Evolutionary conservation across 23 red algal genomes (phyloP), one percentile per base, ranked within the genome.

Genomic region (Agarophyton chilense): DNA sequence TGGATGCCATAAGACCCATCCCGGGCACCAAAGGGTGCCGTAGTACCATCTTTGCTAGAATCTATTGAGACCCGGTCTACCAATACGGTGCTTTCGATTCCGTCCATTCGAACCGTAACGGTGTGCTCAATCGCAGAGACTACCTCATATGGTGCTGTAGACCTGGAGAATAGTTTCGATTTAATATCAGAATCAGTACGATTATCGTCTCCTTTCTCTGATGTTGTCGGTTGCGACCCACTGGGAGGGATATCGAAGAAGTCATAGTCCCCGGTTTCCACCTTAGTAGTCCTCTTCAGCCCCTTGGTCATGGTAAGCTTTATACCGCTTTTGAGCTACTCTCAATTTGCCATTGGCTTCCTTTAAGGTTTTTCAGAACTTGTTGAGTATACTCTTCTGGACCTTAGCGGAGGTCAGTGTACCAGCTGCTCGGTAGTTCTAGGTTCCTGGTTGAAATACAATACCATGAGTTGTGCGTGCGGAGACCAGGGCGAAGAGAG

Each of bases 401-500:
- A 61, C 47, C 0, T 81, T 5, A 8, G 50, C 53, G 6, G 47
- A 13, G 4, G 51, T 81, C 8, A 29, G 16, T 14, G 11, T 11
- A 6, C 77, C 77, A 60, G 53, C 17, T 61, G 77, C 18, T 21
- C 10, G 0, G 7, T 61, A 8, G 21, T 8, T 42, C 4, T 26
- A 10, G 19, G 51, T 0, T 12, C 28, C 50, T 22, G 14, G 29
- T 36, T 61, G 21, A 7, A 81, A 6, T 0, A 35, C 35, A 58
- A 81, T 81, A 26, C 50, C 47, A 32, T 49, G 77, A 40, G 77
- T 49, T 38, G 21, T 14, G n/a, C 77, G n/a, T 43, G 77, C 18
- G 8, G 61, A 19, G 19, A 70, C 79, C 56, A 89, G 52, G 13
- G 77, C 84, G 25, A 89, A 78, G 0, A 42, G 34, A 3, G 66